Conservation (phyloP, 2,329 filamentous ascomycete species). For the Aspergillus sp. region DNA sequence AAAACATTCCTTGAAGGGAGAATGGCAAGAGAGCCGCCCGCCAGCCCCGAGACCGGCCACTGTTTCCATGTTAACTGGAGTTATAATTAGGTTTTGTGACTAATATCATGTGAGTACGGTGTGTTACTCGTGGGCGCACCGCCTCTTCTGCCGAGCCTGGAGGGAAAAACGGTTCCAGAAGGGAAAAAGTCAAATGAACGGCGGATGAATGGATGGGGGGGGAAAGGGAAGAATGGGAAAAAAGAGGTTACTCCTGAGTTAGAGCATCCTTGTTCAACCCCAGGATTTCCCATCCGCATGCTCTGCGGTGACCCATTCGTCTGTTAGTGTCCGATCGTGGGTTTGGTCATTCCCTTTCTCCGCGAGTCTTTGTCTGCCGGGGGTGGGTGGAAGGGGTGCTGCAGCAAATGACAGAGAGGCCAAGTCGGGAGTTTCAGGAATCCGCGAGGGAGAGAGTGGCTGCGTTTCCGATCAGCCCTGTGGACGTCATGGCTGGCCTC, state of each 20-base stretch:
- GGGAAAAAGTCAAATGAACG: slow-evolving; percentile 5
- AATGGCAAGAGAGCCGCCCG: slow-evolving; percentile 18
- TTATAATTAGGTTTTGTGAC: slow-evolving; percentile 14
- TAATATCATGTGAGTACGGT: slow-evolving; percentile 6
- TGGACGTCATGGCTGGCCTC: slow-evolving; percentile 11
- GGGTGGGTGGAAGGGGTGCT: background rate
- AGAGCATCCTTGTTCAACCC: slow-evolving; percentile 5
- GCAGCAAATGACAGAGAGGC: slow-evolving; percentile 27
- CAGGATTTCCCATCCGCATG: slow-evolving; percentile 2
- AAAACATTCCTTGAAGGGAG: slow-evolving; percentile 34
- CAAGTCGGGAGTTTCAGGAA: slow-evolving; percentile 39
- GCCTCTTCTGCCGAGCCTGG: slow-evolving; percentile 7
- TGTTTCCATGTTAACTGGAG: slow-evolving; percentile 13
- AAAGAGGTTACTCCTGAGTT: background rate
- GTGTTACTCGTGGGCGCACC: slow-evolving; percentile 9
- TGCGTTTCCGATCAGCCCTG: slow-evolving; percentile 19
- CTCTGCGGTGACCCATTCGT: background rate
- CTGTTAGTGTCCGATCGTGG: slow-evolving; percentile 9
- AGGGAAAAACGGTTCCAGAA: slow-evolving; percentile 9
- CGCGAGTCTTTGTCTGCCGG: slow-evolving; percentile 4
- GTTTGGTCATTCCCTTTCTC: background rate
- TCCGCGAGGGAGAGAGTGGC: slow-evolving; percentile 22
- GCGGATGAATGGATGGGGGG: background rate
- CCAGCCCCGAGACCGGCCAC: slow-evolving; percentile 28
- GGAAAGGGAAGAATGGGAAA: background rate